Evolutionary conservation across 202 grass and related monocot species (phyloP).

Genomic region (Eragrostis tef): DNA sequence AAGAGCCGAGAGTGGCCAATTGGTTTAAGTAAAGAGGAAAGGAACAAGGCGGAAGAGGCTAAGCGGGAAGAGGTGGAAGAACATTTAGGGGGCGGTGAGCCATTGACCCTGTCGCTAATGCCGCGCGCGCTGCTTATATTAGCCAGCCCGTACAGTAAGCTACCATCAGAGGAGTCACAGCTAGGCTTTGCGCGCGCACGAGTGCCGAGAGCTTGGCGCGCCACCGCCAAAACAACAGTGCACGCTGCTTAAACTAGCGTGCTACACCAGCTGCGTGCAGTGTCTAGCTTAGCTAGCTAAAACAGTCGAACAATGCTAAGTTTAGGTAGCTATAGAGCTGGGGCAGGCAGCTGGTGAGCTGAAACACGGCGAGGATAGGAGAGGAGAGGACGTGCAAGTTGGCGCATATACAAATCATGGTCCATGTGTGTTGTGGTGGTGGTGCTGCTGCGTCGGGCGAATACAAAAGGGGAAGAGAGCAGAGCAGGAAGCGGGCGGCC

Average conservation of each 20-base stretch:
- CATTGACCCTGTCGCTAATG: constrained; percentile 57
- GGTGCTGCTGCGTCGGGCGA: background rate
- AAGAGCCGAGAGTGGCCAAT: background rate
- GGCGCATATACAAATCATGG: background rate
- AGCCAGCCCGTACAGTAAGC: too few species aligned
- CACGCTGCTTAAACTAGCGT: background rate
- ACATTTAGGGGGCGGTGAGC: constrained; percentile 52
- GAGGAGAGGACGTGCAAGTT: background rate
- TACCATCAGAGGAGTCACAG: background rate
- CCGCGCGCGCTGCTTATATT: background rate
- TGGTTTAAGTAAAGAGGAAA: background rate
- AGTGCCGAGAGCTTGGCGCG: background rate
- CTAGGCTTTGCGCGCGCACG: background rate
- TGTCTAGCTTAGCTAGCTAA: too few species aligned
- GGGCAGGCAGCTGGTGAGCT: background rate
- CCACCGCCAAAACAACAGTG: background rate
- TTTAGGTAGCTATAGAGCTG: background rate
- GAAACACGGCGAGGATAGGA: background rate
- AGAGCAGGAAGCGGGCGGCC: constrained; percentile 15
- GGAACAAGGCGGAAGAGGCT: constrained; percentile 40
- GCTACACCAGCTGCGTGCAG: too few species aligned
- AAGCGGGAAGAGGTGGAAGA: constrained; percentile 32
- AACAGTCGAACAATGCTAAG: background rate
- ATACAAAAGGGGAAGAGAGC: constrained; percentile 27
- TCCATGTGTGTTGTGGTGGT: background rate